Conservation (phyloP, 176 grass and related monocot species). For the Ananas comosus region DNA sequence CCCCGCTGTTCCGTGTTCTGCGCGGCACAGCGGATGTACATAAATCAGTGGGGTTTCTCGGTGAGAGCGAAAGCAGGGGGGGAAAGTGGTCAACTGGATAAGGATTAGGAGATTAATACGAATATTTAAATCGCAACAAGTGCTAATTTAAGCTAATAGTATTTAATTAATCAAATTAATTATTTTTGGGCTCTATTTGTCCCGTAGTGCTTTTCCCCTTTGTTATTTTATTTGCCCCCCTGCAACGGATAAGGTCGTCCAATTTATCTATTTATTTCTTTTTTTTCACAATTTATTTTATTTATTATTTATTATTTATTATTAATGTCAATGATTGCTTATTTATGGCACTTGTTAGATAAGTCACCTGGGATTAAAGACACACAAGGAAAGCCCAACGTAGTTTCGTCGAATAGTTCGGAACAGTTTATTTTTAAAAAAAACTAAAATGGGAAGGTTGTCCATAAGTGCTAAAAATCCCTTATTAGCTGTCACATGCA, state of each 20-base stretch:
- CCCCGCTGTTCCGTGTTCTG: neutral
- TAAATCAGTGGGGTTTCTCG: slow-evolving; percentile 12
- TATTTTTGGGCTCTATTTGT: neutral
- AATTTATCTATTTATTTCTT: neutral
- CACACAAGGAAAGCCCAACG: no score
- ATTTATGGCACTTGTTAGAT: no score
- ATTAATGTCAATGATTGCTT: no score
- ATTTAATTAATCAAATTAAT: neutral
- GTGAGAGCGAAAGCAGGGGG: slow-evolving; percentile 11
- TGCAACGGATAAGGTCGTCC: slow-evolving; percentile 5
- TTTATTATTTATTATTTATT: no score
- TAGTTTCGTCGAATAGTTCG: no score
- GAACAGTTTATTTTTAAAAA: no score
- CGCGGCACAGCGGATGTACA: neutral
- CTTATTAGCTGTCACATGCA: no score
- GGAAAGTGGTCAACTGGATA: slow-evolving; percentile 25
- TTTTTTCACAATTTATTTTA: neutral
- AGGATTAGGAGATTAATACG: slow-evolving; percentile 9
- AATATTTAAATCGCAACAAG: neutral
- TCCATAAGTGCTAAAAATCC: no score
- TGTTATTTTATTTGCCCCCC: slow-evolving; percentile 7
- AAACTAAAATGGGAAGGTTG: no score
- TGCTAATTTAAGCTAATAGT: neutral
- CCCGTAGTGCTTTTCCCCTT: neutral
- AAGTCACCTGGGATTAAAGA: no score